Evolutionary conservation across 805 yeast species (phyloP), one percentile per base, ranked within the genome.

Genomic region (Candida germanica): DNA sequence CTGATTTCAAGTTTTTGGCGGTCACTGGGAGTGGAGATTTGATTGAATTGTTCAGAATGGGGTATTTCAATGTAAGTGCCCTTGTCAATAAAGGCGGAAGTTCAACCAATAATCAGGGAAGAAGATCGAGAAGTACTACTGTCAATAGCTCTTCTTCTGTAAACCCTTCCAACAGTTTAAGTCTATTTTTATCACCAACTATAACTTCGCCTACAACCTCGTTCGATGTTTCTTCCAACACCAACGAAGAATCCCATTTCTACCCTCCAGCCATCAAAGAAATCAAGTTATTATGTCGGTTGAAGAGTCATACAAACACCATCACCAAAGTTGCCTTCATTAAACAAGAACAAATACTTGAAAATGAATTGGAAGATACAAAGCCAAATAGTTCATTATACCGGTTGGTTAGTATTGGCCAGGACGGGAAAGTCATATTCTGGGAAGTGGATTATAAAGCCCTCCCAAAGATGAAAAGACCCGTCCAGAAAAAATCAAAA

Each of bases 1-100:
- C 61, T 3, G 80, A 76, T 46, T 71, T 66, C 23, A 68, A 64
- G 40, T 75, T 70, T 42, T 51, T 76, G 15, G 51, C 60, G 15
- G 43, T 65, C 3, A 82, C 52, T 57, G 83, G 56, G 66, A 77
- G 75, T 11, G 85, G 82, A 26, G 80, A 78, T 39, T 43, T 66
- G 28, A 59, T 67, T 24, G 72, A 66, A 40, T 50, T 65, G 6
- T 66, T 64, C 46, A 58, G 58, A 35, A 49, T 67, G 56, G 57
- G 61, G 27, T 67, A 65, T 50, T 66, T 64, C 46, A 66, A 66
- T 41, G 60, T 66, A 20, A 60, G 56, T 42, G 65, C 64, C 2
- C 44, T 66, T 12, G 43, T 66, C 29, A 46, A 39, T 31, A 53
- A 48, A 23, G 34, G 25, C 20, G n/a, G 10, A 6, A 18, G 18